Conservation (phyloP, 306 rosid species). For the Crotalaria pallida region DNA sequence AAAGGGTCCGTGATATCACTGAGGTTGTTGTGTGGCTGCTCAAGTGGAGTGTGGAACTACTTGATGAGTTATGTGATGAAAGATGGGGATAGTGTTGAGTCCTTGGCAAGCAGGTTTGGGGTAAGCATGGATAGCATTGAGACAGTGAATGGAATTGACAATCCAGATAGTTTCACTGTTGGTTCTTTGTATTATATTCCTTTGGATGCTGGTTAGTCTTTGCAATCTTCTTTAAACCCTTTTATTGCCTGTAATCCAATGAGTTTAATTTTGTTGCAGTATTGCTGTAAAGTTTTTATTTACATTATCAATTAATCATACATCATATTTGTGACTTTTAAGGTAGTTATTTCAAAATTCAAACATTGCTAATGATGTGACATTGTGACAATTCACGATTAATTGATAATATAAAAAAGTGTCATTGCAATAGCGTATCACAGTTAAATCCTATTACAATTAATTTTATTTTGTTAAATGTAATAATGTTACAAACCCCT, state of each 20-base stretch:
- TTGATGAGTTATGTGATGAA: conserved; percentile 82
- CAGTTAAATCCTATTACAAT: neutral
- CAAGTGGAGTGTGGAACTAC: conserved; percentile 89
- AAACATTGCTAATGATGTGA: too few relatives aligned
- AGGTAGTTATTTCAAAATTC: too few relatives aligned
- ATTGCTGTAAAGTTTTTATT: too few relatives aligned
- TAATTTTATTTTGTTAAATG: neutral
- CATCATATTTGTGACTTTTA: too few relatives aligned
- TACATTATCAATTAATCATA: too few relatives aligned
- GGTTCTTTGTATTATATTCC: conserved; percentile 88
- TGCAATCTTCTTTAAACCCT: conserved; percentile 3
- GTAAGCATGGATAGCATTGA: conserved; percentile 96
- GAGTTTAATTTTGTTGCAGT: too few relatives aligned
- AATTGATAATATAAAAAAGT: too few relatives aligned
- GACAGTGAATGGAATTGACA: conserved; percentile 58
- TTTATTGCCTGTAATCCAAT: too few relatives aligned
- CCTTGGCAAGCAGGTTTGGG: conserved; percentile 89
- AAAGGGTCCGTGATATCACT: conserved; percentile 71
- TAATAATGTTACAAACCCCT: neutral
- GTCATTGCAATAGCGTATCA: too few relatives aligned
- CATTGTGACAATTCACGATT: too few relatives aligned
- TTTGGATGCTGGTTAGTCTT: conserved; percentile 71
- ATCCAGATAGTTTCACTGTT: conserved; percentile 78
- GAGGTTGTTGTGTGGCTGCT: conserved; percentile 87
- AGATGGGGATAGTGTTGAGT: conserved; percentile 74